Evolutionary conservation across 768 basidiomycete genomes (phyloP).

Genomic region (Phanerochaete carnosa): DNA sequence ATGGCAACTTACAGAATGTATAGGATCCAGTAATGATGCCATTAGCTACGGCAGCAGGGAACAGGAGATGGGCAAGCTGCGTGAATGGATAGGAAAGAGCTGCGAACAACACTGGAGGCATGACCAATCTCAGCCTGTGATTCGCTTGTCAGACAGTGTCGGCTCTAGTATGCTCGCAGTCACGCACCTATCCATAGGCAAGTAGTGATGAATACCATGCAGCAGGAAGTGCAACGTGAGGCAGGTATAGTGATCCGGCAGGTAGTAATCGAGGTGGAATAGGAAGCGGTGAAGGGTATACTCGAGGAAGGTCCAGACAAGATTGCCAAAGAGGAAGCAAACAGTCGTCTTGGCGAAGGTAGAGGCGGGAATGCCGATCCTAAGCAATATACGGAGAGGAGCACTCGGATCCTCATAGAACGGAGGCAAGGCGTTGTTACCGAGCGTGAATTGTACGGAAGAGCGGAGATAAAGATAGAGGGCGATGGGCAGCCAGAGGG

Average conservation of each 20-base stretch:
- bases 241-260: conserved; percentile 81
- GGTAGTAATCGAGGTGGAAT: conserved; percentile 87
- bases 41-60: conserved; percentile 84
- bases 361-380: conserved; percentile 41
- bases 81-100: conserved; percentile 84
- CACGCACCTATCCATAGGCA: conserved; percentile 89
- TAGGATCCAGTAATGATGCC: conserved; percentile 84
- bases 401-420: conserved; percentile 55
- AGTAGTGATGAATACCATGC: conserved; percentile 96
- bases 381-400: conserved; percentile 43
- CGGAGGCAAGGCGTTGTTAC: conserved; percentile 54
- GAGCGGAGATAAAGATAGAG: conserved; percentile 78
- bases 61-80: conserved; percentile 72
- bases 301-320: conserved; percentile 94
- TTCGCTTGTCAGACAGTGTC: background rate
- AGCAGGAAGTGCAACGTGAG: conserved; percentile 87
- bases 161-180: too few relatives aligned
- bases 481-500: conserved; percentile 89
- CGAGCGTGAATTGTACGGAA: conserved; percentile 67
- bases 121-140: conserved; percentile 82
- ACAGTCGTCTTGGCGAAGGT: conserved; percentile 51
- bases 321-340: conserved; percentile 82
- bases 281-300: conserved; percentile 94
- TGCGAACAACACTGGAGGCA: conserved; percentile 88
- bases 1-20: conserved; percentile 55